Percentiles rank a stretch among this genome's conserved stretches.
Evolutionary conservation across 176 grass and related monocot genomes (phyloP).

Genomic region (Carex myosuroides): DNA sequence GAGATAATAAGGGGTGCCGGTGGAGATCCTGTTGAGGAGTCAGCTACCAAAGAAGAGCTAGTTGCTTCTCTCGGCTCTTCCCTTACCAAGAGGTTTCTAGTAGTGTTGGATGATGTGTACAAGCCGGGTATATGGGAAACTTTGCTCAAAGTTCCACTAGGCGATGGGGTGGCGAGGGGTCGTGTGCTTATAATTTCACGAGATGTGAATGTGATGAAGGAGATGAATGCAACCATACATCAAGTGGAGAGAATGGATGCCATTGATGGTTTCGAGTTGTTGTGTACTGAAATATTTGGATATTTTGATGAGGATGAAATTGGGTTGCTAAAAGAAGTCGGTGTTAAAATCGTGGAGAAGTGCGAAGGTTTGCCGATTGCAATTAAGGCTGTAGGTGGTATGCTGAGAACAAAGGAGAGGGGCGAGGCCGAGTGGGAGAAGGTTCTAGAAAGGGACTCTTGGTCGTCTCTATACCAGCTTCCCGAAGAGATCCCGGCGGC

Average conservation of each 20-base stretch:
- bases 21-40: constrained; percentile 24
- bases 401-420: constrained; percentile 42
- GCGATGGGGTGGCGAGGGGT: constrained; percentile 45
- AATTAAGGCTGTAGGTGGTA: constrained; percentile 54
- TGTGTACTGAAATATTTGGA: constrained; percentile 30
- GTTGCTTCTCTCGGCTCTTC: constrained; percentile 29
- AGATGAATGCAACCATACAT: constrained; percentile 51
- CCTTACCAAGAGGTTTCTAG: constrained; percentile 51
- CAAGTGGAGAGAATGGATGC: constrained; percentile 38
- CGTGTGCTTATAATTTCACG: constrained; percentile 49
- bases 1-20: constrained; percentile 38
- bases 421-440: constrained; percentile 45
- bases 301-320: constrained; percentile 30
- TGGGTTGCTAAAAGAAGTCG: constrained; percentile 33
- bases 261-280: constrained; percentile 40
- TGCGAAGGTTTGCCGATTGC: constrained; percentile 65
- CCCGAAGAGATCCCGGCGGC: constrained; percentile 47
- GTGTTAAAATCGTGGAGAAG: constrained; percentile 53
- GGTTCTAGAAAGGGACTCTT: constrained; percentile 44
- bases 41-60: constrained; percentile 41
- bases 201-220: constrained; percentile 29
- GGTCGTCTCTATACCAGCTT: constrained; percentile 32
- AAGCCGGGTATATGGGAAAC: constrained; percentile 41
- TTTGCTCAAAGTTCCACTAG: constrained; percentile 49
- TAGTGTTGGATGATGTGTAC: constrained; percentile 74